Base-by-base conservation (phyloP, 805 yeast genomes). In the Yarrowia keelungensis region DNA sequence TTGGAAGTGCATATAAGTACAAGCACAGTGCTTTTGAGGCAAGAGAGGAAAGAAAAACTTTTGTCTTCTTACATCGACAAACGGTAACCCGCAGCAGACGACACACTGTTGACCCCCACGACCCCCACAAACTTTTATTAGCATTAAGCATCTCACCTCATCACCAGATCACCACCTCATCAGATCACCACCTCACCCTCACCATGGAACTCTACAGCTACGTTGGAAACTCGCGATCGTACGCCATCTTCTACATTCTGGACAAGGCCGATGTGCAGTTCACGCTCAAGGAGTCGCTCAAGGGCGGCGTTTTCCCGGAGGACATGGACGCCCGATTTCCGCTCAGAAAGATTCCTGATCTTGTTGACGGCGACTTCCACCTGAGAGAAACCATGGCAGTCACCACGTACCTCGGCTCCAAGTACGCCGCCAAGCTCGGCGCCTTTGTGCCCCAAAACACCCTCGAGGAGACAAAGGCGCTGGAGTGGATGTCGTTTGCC, bases 401-500 rank as follows among this genome's bases (percentile, higher is more conserved):
- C 75, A 73, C 82, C 71, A 73, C 83, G 78, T 86, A 88, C 22
- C 62, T 65, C 19, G 61, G 46, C 2, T 38, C 51, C 10, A 62
- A 62, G 42, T 43, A 42, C 35, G 36, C 16, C 14, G 16, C 9
- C 19, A 19, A 65, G 39, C 81, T 77, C 70, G 75, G 79, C 68
- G 83, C 89, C 72, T 81, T 86, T 72, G 98, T 97, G 75, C 84
- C 86, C 78, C 50, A 9, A 8, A 83, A 83, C 78, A 79, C 85
- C 72, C 80, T 81, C 73, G 91, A 90, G 75, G 83, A 86, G 76
- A 91, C 90, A 70, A 79, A 79, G 74, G 82, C 92, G 75, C 78
- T 92, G 74, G 87, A 83, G 81, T 92, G 97, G 96, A 75, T 88
- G 78, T 90, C 97, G 2, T 81, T 90, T 73, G 82, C 87, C 78